These are phyloP conservation scores for Mycena metata DNA, from an alignment of 768 basidiomycete genomes.

Conservation along the genomic window DNA sequence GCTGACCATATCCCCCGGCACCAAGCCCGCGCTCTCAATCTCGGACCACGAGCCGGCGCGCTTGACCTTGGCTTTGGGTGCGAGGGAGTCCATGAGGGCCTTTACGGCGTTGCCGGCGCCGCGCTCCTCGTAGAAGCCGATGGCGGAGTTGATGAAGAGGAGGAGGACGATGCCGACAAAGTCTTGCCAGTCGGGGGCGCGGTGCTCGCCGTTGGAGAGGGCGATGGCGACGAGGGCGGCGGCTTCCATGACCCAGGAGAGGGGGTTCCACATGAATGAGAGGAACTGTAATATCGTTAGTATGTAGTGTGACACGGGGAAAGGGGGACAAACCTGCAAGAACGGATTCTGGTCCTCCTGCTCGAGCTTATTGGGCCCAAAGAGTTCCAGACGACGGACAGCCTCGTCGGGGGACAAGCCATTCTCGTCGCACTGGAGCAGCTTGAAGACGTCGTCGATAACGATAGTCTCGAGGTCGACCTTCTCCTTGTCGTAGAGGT, in stretches of 20 bases:
- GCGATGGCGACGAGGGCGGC: conserved; percentile 95
- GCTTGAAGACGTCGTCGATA: conserved; percentile 96
- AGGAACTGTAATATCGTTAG: conserved; percentile 78
- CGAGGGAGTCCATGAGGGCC: conserved; percentile 99
- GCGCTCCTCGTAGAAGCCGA: conserved; percentile 98
- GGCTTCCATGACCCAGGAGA: conserved; percentile 99
- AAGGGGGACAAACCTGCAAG: conserved; percentile 74
- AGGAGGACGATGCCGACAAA: conserved; percentile 96
- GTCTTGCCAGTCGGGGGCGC: conserved; percentile 96
- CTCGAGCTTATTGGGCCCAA: conserved; percentile 97
- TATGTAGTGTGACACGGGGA: conserved; percentile 4
- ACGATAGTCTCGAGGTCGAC: conserved; percentile 98
- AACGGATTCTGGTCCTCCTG: conserved; percentile 91
- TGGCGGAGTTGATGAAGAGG: conserved; percentile 93
- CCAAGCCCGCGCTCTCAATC: conserved; percentile 90
- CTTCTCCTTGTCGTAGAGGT: conserved; percentile 98
- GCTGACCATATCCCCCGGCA: conserved; percentile 95
- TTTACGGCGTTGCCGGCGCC: conserved; percentile 99
- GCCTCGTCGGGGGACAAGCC: conserved; percentile 87
- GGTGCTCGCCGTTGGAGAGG: conserved; percentile 90
- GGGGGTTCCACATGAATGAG: conserved; percentile 99
- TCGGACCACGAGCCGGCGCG: conserved; percentile 91
- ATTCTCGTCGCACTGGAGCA: conserved; percentile 89
- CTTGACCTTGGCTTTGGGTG: conserved; percentile 96
- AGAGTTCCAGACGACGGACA: conserved; percentile 86